Base-by-base conservation (phyloP, 768 basidiomycete genomes). In the Holtermannia corniformis region DNA sequence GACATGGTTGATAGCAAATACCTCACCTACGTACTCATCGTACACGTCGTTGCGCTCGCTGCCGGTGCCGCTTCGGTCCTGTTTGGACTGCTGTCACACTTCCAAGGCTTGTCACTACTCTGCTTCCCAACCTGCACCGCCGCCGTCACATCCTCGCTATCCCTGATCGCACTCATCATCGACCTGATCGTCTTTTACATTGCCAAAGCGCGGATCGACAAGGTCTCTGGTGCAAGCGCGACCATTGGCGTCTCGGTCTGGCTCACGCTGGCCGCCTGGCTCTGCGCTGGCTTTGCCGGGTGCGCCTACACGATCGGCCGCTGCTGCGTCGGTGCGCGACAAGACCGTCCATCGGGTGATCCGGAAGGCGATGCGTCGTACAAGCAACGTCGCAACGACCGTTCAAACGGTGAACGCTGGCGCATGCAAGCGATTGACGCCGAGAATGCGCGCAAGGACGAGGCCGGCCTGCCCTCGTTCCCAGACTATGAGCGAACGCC, bases 131-230 rank as follows among this genome's bases (percentile, higher is more conserved):
- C 68, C 22, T 72, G 70, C 46, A 59, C 71, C 52, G 68, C 73
- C 14, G 62, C 87, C 4, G 81, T 91, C 56, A 88, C 84, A 12
- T 87, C 89, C 0, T 73, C 79, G 1, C 73, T 93, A 54, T 79
- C 88, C 47, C 77, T 97, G 55, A 64, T 87, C 42, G 91, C 92
- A 3, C 92, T 96, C 73, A 81, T 93, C 26, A 91, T 96, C 72
- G 95, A 99, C 71, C 74, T 96, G 53, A 85, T 80, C 60, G 75
- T 95, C 52, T 97, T 96, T 75, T 89, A 87, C 76, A 74, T 93
- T 51, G 87, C 87, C 53, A 90, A 84, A 66, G 75, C 85, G 42
- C 81, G 91, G 49, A 85, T 99, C 71, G 85, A 87, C 68, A 55
- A 63, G 16, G 79, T 82, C n/a, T 60, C 76, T 3, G 83, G 89